Evolutionary conservation across 768 basidiomycete species (phyloP).

Genomic region (Lactifluus hygrophoroides): DNA sequence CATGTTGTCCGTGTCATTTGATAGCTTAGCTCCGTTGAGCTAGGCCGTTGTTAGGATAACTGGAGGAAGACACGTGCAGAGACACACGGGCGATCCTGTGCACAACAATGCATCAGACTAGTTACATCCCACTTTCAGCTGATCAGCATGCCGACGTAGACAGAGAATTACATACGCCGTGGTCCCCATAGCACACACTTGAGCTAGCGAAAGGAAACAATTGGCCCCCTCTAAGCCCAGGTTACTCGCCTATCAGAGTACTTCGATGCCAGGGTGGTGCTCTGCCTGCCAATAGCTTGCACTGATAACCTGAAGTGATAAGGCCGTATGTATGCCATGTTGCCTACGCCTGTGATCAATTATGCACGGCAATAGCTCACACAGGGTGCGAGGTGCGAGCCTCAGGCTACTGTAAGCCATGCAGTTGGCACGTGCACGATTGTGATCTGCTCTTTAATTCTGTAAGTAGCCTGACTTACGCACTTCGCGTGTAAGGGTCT

Average conservation of each 20-base stretch:
- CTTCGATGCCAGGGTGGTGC: background rate
- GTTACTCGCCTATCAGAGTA: background rate
- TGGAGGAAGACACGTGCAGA: background rate
- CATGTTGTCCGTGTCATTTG: background rate
- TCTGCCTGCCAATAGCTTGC: background rate
- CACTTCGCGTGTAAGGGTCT: background rate
- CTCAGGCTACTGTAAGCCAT: background rate
- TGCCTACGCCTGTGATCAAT: background rate
- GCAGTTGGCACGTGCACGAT: slow-evolving; percentile 8
- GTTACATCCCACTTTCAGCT: background rate
- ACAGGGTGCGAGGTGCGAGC: background rate
- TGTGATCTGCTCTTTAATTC: background rate
- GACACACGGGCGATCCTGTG: background rate
- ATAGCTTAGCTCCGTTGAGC: background rate
- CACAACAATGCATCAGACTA: background rate
- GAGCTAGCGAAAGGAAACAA: too few relatives aligned
- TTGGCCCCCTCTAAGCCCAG: background rate
- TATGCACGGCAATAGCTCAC: background rate
- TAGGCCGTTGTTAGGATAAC: background rate
- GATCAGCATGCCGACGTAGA: background rate
- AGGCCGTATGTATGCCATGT: background rate
- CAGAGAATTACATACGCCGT: too few relatives aligned
- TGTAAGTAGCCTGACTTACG: background rate
- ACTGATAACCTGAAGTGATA: background rate
- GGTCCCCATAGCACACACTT: background rate